Evolutionary conservation across 2,329 filamentous ascomycete genomes (phyloP).

Genomic region (Podosphaera xanthii): DNA sequence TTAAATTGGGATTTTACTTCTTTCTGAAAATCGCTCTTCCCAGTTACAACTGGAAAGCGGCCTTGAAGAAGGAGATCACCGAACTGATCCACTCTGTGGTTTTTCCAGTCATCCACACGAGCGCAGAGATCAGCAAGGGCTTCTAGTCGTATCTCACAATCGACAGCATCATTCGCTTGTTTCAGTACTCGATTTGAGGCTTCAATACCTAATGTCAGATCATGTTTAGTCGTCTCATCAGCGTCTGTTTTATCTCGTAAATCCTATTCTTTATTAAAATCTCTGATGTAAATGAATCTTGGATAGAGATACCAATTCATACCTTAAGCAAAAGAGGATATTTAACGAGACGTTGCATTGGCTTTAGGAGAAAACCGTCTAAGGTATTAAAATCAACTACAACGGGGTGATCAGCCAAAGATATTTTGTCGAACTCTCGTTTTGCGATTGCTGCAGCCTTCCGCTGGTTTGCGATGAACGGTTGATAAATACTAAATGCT

Average conservation of each 20-base stretch:
- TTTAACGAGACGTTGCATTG: slow-evolving; percentile 86
- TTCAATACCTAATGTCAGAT: slow-evolving; percentile 55
- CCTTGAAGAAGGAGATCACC: slow-evolving; percentile 74
- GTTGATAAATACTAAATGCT: slow-evolving; percentile 78
- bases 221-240: slow-evolving; percentile 43
- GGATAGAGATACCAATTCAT: slow-evolving; percentile 5
- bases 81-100: slow-evolving; percentile 73
- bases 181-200: slow-evolving; percentile 62
- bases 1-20: slow-evolving; percentile 23
- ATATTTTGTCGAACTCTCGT: slow-evolving; percentile 70
- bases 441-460: slow-evolving; percentile 72
- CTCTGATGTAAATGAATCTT: not conserved
- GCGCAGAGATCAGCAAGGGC: slow-evolving; percentile 60
- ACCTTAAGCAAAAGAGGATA: slow-evolving; percentile 80
- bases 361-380: slow-evolving; percentile 83
- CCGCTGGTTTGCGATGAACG: slow-evolving; percentile 90
- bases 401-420: slow-evolving; percentile 50
- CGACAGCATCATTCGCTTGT: slow-evolving; percentile 76
- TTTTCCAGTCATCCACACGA: slow-evolving; percentile 94
- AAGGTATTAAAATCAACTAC: slow-evolving; percentile 71
- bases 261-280: slow-evolving; percentile 30
- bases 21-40: slow-evolving; percentile 73
- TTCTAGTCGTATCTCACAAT: slow-evolving; percentile 64
- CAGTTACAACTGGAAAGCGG: slow-evolving; percentile 76
- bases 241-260: slow-evolving; percentile 63